Base-by-base conservation (phyloP, 2,329 filamentous ascomycete genomes). In the Clonostachys sp. region DNA sequence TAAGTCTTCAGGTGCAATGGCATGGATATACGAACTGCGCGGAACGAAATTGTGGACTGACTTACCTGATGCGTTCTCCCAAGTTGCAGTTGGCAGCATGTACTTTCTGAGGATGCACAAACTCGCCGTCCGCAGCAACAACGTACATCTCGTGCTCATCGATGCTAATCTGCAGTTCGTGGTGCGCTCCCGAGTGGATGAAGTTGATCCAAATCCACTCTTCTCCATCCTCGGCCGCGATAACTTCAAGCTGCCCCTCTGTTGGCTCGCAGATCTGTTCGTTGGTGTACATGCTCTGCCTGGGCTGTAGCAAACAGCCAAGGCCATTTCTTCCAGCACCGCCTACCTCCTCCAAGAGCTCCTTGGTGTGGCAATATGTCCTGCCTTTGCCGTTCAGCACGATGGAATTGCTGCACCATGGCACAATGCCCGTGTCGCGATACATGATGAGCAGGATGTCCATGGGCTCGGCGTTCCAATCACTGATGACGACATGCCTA, bases 371-470 rank as follows among this genome's bases (percentile, higher is more conserved):
- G 24, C 24, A 24, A 8, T 24, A 24, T 24, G 24, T 24, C 24
- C 16, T 39, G 12, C 81, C 81, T 53, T 81, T 79, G 20, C 83
- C 83, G 49, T 86, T 85, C 45, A 86, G 68, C 12, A 86, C 61
- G 13, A 86, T 65, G 0, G 80, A 74, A 55, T 84, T 81, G 51
- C 79, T 78, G 63, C 83, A 86, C 0, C 71, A 67, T 18, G 69
- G 68, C 47, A 80, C 76, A 9, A 79, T 61, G 5, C 69, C 68
- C 2, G 75, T 64, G 1, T 61, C 65, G 14, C 16, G 13, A 24
- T 24, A 24, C 24, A 24, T 24, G 6, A 24, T 24, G 0, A 66
- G 34, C 4, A 74, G 68, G 14, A 76, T 66, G 5, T 74, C 64
- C 63, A 62, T 69, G 42, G 64, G 69, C 39, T 77, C 61, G 4